A percentile compares a stretch with the other conserved stretches of the same genome.
phyloP scores from a whole-genome alignment of 1,284 basidiomycete species.

The Peniophora sp. region DNA sequence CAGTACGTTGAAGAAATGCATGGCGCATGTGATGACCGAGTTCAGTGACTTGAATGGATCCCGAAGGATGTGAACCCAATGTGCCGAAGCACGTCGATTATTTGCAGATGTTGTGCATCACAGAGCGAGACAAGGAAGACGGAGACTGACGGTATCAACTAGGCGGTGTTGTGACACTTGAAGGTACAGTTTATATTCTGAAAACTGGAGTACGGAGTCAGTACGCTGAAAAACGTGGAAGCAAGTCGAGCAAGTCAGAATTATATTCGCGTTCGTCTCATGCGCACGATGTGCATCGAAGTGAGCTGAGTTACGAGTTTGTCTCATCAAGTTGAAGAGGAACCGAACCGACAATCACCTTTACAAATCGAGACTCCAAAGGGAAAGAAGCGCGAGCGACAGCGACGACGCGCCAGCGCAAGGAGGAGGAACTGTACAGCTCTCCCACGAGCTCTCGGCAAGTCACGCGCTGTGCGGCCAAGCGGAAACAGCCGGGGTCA shows the following conservation, averaged over 20 bases:
- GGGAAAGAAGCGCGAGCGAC: too few species aligned
- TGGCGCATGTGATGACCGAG: constrained; percentile 4
- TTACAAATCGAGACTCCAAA: background rate
- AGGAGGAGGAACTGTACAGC: constrained; percentile 33
- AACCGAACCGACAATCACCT: constrained; percentile 2
- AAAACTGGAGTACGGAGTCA: background rate
- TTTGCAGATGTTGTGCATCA: constrained; percentile 46
- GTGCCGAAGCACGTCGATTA: constrained; percentile 47
- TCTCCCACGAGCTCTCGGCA: constrained; percentile 22
- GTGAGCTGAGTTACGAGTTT: constrained; percentile 55
- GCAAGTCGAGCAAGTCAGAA: constrained; percentile 24
- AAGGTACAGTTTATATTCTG: background rate
- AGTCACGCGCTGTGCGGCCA: constrained; percentile 7
- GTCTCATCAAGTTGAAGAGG: constrained; percentile 33
- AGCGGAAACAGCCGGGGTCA: constrained; percentile 1
- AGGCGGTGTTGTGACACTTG: background rate
- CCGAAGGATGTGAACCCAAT: constrained; percentile 52
- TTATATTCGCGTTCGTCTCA: constrained; percentile 45
- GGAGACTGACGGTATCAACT: background rate
- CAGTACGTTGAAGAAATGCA: background rate
- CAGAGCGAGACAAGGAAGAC: background rate
- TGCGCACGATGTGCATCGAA: constrained; percentile 40
- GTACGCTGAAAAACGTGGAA: background rate
- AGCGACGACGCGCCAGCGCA: constrained; percentile 29
- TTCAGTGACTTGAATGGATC: constrained; percentile 79